Conservation (phyloP, 352 stramenopile species). For the Pythium dissimile region DNA sequence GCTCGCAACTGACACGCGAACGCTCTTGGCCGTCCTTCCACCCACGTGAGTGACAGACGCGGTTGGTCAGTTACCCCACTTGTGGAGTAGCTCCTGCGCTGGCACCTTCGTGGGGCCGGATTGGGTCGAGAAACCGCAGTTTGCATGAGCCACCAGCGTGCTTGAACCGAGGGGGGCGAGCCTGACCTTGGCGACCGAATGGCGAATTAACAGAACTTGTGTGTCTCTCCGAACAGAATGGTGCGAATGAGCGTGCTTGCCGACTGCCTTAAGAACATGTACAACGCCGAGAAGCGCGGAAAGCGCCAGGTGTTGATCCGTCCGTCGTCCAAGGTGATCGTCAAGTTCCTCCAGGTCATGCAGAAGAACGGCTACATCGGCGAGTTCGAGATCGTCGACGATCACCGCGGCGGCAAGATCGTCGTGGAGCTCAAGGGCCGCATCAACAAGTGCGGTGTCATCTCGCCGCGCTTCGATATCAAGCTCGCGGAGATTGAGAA, state of each 20-base stretch:
- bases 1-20: too few species aligned
- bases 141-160: neutral
- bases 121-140: too few species aligned
- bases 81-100: neutral
- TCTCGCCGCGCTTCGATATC: constrained; percentile 99
- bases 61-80: neutral
- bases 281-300: constrained; percentile 99
- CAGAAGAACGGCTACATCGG: constrained; percentile 99
- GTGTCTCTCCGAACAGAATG: constrained; percentile 78
- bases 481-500: constrained; percentile 97
- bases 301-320: constrained; percentile 99
- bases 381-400: constrained; percentile 99
- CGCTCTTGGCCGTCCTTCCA: neutral
- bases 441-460: constrained; percentile 99
- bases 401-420: constrained; percentile 99
- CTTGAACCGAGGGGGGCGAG: constrained; percentile 17
- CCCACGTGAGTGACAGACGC: neutral
- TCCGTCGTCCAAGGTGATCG: constrained; percentile 99
- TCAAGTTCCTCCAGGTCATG: constrained; percentile 99
- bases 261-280: constrained; percentile 99
- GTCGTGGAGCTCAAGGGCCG: constrained; percentile 97
- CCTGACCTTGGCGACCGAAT: constrained; percentile 58
- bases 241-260: constrained; percentile 99
- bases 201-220: constrained; percentile 34
- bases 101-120: too few species aligned